Evolutionary conservation across 306 rosid species (phyloP).

Genomic region (Rubus idaeus): DNA sequence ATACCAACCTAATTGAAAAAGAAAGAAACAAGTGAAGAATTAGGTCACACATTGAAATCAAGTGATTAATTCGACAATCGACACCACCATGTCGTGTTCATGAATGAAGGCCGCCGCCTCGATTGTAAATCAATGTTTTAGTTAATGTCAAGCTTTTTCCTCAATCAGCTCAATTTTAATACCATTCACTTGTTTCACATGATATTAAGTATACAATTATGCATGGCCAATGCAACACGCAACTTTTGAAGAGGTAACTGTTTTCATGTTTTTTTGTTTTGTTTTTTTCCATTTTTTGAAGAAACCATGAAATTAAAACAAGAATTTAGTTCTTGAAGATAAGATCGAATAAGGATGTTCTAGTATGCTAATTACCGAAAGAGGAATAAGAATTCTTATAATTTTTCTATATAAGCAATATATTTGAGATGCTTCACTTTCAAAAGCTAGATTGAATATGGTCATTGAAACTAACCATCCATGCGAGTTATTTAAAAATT

Average conservation of each 20-base stretch:
- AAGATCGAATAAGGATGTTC: too few relatives aligned
- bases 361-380: too few relatives aligned
- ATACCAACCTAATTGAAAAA: slow-evolving; percentile 40
- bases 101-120: slow-evolving; percentile 35
- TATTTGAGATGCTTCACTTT: background rate
- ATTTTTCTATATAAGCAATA: too few relatives aligned
- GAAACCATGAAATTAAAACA: too few relatives aligned
- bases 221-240: slow-evolving; percentile 11
- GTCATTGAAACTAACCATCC: background rate
- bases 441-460: background rate
- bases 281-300: too few relatives aligned
- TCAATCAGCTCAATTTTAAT: background rate
- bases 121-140: background rate
- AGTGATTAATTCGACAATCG: slow-evolving; percentile 36
- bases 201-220: background rate
- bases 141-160: background rate
- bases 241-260: background rate
- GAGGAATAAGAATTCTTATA: too few relatives aligned
- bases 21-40: slow-evolving; percentile 25
- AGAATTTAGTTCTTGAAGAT: too few relatives aligned
- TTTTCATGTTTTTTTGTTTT: background rate
- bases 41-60: slow-evolving; percentile 37
- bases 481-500: background rate
- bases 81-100: slow-evolving; percentile 52
- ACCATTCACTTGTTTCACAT: background rate